Conservation (phyloP, 305 asterid genomes). For the Ilex paraguariensis region DNA sequence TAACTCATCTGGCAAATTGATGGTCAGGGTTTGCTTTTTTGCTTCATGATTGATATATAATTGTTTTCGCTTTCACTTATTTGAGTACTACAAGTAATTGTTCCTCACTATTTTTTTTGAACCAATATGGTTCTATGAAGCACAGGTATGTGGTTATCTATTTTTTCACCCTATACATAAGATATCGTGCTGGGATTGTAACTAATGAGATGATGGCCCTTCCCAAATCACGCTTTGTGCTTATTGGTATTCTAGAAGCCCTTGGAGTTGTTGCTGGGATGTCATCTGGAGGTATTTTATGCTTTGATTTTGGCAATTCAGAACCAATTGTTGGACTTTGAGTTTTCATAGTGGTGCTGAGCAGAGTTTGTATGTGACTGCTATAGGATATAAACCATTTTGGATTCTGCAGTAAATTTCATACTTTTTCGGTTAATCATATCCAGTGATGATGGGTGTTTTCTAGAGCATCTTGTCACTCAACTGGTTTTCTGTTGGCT, state of each 20-base stretch:
- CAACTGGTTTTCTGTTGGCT: conserved; percentile 9
- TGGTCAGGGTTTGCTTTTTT: neutral
- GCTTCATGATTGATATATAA: neutral
- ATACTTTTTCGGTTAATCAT: no score
- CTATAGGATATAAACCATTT: neutral
- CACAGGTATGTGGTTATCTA: conserved; percentile 63
- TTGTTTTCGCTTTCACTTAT: no score
- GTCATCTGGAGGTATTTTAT: conserved; percentile 69
- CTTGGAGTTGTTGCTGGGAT: conserved; percentile 72
- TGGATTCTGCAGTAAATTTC: no score
- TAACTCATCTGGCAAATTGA: no score
- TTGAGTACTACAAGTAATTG: no score
- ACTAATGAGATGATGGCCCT: conserved; percentile 72
- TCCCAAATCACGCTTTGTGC: conserved; percentile 58
- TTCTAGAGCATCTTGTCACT: neutral
- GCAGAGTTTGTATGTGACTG: neutral
- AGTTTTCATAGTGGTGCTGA: neutral
- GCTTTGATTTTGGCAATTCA: conserved; percentile 5
- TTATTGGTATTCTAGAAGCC: conserved; percentile 78
- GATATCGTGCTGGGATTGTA: conserved; percentile 53
- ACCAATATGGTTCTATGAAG: conserved; percentile 13
- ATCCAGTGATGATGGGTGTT: neutral
- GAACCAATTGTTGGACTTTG: neutral
- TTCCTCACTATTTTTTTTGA: no score
- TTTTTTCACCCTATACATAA: conserved; percentile 44